Base-by-base conservation (phyloP, 129 eudicot genomes). In the Artemisia annua region DNA sequence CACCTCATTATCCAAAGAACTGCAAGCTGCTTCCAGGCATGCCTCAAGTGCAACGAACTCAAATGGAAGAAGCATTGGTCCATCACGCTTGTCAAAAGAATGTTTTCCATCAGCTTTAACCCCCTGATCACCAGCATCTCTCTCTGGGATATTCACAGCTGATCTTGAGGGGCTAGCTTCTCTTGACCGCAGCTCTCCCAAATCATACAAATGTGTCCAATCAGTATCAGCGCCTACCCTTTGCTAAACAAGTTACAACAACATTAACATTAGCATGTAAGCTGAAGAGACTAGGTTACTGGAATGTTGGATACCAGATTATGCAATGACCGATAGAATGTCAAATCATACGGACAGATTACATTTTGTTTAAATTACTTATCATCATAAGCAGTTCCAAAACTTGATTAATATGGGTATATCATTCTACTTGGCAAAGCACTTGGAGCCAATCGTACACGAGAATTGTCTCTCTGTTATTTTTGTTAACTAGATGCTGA, bases 181-280 rank as follows among this genome's bases (percentile, higher is more conserved):
- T 55, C 82, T 77, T n/a, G 97, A 90, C 17, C 78, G 89, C 19
- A 89, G 77, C 71, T 75, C 97, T 18, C 85, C 93, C 77, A 94
- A 62, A 84, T 88, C 97, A 78, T 90, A 94, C 77, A 94, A 75
- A 78, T 88, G 86, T 35, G 84, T 59, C 99, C 97, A 94, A 69
- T 81, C 83, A 48, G 82, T 66, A 67, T 86, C 82, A 24, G 71
- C 85, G 71, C 72, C 77, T 5, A 54, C 81, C 71, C 85, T 83
- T 79, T 81, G 91, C 98, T 93, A 78, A 46, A 63, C 28, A 55
- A 28, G 67, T 64, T 64, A 18, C 46, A 64, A 17, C 10, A 65
- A 8, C 17, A 71, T 18, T 32, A 75, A 55, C 2, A n/a, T 30
- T 26, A 71, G 43, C 16, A 59, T 35, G 55, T n/a, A 22, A 20